Evolutionary conservation across 345 rosid species (phyloP).

Genomic region (Populus davidiana): DNA sequence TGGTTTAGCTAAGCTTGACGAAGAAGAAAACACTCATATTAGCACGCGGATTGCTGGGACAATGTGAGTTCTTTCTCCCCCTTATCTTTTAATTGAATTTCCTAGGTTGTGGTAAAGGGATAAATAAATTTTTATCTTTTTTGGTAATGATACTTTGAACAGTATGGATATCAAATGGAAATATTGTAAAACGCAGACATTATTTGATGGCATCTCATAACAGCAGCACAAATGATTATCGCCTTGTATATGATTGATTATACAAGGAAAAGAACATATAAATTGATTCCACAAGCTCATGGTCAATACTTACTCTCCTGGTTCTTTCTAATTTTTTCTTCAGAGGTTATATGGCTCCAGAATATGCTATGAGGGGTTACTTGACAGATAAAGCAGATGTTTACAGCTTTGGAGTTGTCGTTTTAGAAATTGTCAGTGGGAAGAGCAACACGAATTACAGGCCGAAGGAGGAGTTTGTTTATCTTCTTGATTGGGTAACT

Average conservation of each 20-base stretch:
- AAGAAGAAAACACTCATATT: conserved; percentile 70
- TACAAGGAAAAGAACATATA: not conserved
- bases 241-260: not conserved
- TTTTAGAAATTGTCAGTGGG: conserved; percentile 82
- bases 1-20: conserved; percentile 71
- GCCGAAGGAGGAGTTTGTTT: conserved; percentile 91
- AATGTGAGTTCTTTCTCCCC: conserved; percentile 35
- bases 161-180: not conserved
- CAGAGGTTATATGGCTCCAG: conserved; percentile 99
- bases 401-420: conserved; percentile 83
- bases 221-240: not conserved
- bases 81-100: not conserved
- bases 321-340: not conserved
- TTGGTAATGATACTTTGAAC: not conserved
- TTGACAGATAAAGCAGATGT: conserved; percentile 93
- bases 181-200: not conserved
- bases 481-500: conserved; percentile 88
- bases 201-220: not conserved
- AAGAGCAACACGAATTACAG: conserved; percentile 93
- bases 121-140: not conserved
- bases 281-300: not conserved
- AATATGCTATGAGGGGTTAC: conserved; percentile 97
- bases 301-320: not conserved
- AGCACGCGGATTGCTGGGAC: conserved; percentile 75
- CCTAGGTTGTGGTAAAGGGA: not conserved